Base-by-base conservation (phyloP, 352 stramenopile species). In the Pythium phragmitis region DNA sequence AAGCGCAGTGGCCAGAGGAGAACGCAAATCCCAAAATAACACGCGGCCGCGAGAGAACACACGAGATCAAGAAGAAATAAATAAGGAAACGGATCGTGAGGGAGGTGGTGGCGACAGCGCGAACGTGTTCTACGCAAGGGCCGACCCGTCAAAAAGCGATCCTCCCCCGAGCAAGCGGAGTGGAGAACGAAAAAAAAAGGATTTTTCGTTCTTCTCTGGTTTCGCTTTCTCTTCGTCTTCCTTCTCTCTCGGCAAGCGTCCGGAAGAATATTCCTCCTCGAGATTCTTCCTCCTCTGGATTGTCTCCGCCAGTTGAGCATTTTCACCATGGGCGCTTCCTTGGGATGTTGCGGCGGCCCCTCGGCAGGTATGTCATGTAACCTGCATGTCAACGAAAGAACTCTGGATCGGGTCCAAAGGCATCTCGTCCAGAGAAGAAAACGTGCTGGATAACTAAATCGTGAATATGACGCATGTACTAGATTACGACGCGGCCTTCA, bases 271-370 rank as follows among this genome's bases (percentile, higher is more conserved):
- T 56, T 45, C 43, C 7, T 39, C 34, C 4, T 13, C 11, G 34
- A 39, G 11, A 39, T 39, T 39, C 34, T 39, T 13, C 11, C 34
- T 39, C 48, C 37, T 41, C 54, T 39, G 54, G 54, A 61, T 53
- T 48, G 34, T 19, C 41, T 8, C 16, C 48, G 49, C 39, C 54
- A 63, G 30, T 54, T 54, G 34, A 11, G 36, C 14, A 57, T 58
- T 57, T 59, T 30, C 46, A 39, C 42, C 9, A 90, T 90, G 81
- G 81, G 81, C 34, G 81, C 77, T 58, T 63, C 75, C 21, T 73
- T 90, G 54, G 79, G 80, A 47, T 90, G 81, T 57, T 86, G 79
- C 54, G 69, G 71, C 48, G 65, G 60, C 17, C 62, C 65, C 19
- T 64, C 67, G 23, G 23, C 57, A 47, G 69, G 69, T 62, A 61